phyloP scores from a whole-genome alignment of 2,329 filamentous ascomycete genomes.

The Cordyceps javanica region DNA sequence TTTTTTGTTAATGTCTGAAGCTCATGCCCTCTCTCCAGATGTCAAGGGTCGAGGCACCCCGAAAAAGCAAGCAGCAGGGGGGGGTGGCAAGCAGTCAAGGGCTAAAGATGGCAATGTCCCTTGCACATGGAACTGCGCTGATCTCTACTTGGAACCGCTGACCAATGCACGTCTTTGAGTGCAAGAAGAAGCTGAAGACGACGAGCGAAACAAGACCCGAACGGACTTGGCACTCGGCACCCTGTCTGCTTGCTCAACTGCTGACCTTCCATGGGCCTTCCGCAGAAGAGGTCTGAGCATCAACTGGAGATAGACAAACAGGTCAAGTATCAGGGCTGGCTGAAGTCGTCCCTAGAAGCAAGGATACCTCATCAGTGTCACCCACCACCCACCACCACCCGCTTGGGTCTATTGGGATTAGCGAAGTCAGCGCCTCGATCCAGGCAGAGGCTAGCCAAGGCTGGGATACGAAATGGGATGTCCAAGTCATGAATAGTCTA shows the following conservation, averaged over 20 bases:
- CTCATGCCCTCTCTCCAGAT: too few species aligned
- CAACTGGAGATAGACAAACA: too few species aligned
- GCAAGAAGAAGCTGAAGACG: background rate
- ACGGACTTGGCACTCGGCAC: background rate
- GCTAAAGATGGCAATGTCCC: background rate
- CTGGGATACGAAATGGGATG: background rate
- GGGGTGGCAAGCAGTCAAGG: background rate
- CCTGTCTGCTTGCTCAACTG: too few species aligned
- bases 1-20: too few species aligned
- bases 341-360: too few species aligned
- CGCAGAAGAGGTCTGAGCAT: background rate
- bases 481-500: constrained; percentile 2
- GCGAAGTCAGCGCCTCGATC: constrained; percentile 4
- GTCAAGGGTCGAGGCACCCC: too few species aligned
- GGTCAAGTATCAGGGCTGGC: too few species aligned
- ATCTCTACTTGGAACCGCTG: background rate
- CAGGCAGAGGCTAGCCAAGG: constrained; percentile 7
- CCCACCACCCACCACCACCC: background rate
- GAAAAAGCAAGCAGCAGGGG: too few species aligned
- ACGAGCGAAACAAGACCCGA: background rate
- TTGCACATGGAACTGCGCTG: background rate
- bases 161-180: constrained; percentile 1
- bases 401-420: background rate
- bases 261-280: background rate
- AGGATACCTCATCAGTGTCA: background rate